A percentile compares a stretch with the other conserved stretches of the same genome.
These are phyloP conservation scores for Jaltomata sinuosa DNA, from an alignment of 257 asterid species.

Conservation along the genomic window DNA sequence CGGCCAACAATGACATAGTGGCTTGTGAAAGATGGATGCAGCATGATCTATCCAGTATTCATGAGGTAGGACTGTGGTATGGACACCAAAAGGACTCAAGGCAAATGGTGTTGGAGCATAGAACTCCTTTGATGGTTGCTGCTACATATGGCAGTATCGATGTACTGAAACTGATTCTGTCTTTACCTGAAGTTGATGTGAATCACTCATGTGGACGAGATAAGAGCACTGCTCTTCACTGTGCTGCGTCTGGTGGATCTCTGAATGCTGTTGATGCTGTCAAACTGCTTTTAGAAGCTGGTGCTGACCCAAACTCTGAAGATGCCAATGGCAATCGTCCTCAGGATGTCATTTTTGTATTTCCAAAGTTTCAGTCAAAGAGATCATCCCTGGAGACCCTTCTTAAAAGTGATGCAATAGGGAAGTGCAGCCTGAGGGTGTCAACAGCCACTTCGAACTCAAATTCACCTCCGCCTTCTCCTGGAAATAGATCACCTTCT, in stretches of 20 bases:
- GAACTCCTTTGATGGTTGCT: slow-evolving; percentile 86
- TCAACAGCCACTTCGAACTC: slow-evolving; percentile 18
- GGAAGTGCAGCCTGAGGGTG: slow-evolving; percentile 20
- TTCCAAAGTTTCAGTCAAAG: slow-evolving; percentile 32
- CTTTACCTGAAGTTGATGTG: slow-evolving; percentile 57
- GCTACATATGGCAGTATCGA: slow-evolving; percentile 73
- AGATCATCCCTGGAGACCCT: slow-evolving; percentile 42
- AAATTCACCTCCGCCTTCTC: slow-evolving; percentile 37
- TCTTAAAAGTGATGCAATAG: slow-evolving; percentile 27
- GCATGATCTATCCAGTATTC: slow-evolving; percentile 27
- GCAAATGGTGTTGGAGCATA: slow-evolving; percentile 61
- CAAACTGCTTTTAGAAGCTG: slow-evolving; percentile 51
- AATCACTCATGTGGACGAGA: slow-evolving; percentile 50
- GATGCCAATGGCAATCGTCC: slow-evolving; percentile 63
- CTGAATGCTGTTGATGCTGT: slow-evolving; percentile 31
- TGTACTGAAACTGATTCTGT: slow-evolving; percentile 42
- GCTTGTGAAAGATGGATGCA: slow-evolving; percentile 32
- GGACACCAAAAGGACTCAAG: slow-evolving; percentile 65
- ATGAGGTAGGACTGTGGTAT: slow-evolving; percentile 70
- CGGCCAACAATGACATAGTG: slow-evolving; percentile 62
- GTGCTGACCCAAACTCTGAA: slow-evolving; percentile 48
- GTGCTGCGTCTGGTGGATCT: slow-evolving; percentile 80
- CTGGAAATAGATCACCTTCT: slow-evolving; percentile 28
- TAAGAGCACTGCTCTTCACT: slow-evolving; percentile 67
- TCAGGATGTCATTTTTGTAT: slow-evolving; percentile 32